Evolutionary conservation across 345 rosid genomes (phyloP).

Genomic region (Hibiscus tridactylites): DNA sequence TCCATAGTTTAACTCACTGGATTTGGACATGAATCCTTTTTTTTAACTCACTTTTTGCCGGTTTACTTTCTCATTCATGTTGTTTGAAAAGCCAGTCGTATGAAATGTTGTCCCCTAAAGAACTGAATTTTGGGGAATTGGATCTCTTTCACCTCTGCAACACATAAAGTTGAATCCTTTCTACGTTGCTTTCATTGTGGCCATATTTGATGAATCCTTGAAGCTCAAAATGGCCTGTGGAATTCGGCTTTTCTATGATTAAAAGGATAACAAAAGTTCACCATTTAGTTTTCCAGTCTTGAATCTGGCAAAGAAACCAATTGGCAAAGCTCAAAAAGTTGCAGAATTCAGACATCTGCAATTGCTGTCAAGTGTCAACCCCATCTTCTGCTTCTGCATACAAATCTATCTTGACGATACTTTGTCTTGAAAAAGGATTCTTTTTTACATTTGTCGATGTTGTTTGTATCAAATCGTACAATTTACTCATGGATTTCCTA

Average conservation of each 20-base stretch:
- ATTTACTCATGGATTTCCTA: background rate
- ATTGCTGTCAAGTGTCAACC: background rate
- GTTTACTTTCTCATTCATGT: background rate
- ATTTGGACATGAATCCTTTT: background rate
- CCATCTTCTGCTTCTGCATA: background rate
- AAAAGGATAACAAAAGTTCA: background rate
- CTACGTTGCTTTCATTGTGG: slow-evolving; percentile 12
- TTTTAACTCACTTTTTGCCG: background rate
- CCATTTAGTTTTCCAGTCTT: background rate
- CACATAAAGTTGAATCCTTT: slow-evolving; percentile 24
- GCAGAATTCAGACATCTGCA: background rate
- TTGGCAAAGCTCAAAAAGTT: background rate
- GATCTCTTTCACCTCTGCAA: slow-evolving; percentile 37
- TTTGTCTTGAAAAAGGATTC: background rate
- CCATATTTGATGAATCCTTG: slow-evolving; percentile 14
- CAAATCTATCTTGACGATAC: background rate
- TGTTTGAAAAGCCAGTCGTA: slow-evolving; percentile 7
- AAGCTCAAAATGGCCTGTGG: background rate
- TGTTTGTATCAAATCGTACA: background rate
- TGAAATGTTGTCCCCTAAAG: slow-evolving; percentile 29
- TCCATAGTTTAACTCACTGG: background rate
- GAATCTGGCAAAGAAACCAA: background rate
- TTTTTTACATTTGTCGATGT: background rate
- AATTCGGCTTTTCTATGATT: background rate
- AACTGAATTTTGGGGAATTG: slow-evolving; percentile 29